Evolutionary conservation across 257 asterid genomes (phyloP).

Genomic region (Scutellaria baicalensis): DNA sequence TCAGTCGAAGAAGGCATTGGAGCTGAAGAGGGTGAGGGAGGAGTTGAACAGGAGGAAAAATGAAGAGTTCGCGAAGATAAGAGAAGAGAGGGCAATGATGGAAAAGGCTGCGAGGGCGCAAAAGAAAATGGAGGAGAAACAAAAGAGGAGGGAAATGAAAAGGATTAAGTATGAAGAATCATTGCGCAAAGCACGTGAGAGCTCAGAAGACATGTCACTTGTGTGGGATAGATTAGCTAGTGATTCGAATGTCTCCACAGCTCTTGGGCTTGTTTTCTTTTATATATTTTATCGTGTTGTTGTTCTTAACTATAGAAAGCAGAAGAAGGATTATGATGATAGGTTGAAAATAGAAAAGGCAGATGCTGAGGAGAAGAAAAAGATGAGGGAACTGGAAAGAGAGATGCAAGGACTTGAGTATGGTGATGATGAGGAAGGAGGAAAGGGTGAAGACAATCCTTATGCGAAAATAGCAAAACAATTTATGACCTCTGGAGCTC

Average conservation of each 20-base stretch:
- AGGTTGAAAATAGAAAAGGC: slow-evolving; percentile 87
- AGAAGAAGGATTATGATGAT: slow-evolving; percentile 92
- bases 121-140: slow-evolving; percentile 68
- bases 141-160: slow-evolving; percentile 55
- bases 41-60: slow-evolving; percentile 11
- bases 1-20: slow-evolving; percentile 77
- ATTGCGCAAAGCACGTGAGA: slow-evolving; percentile 39
- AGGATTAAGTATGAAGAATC: slow-evolving; percentile 40
- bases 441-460: slow-evolving; percentile 61
- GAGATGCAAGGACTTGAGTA: slow-evolving; percentile 59
- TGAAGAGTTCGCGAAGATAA: slow-evolving; percentile 39
- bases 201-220: slow-evolving; percentile 39
- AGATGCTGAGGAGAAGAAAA: slow-evolving; percentile 90
- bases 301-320: slow-evolving; percentile 74
- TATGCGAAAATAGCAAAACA: slow-evolving; percentile 68
- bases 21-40: slow-evolving; percentile 53
- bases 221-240: slow-evolving; percentile 68
- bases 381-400: slow-evolving; percentile 74
- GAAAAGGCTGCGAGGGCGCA: slow-evolving; percentile 53
- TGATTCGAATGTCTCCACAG: slow-evolving; percentile 59
- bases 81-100: slow-evolving; percentile 46
- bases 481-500: slow-evolving; percentile 96
- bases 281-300: slow-evolving; percentile 68
- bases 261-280: slow-evolving; percentile 76
- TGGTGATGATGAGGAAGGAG: slow-evolving; percentile 65